Evolutionary conservation across 2,329 filamentous ascomycete genomes (phyloP).

Genomic region (Hypomyces rosellus): DNA sequence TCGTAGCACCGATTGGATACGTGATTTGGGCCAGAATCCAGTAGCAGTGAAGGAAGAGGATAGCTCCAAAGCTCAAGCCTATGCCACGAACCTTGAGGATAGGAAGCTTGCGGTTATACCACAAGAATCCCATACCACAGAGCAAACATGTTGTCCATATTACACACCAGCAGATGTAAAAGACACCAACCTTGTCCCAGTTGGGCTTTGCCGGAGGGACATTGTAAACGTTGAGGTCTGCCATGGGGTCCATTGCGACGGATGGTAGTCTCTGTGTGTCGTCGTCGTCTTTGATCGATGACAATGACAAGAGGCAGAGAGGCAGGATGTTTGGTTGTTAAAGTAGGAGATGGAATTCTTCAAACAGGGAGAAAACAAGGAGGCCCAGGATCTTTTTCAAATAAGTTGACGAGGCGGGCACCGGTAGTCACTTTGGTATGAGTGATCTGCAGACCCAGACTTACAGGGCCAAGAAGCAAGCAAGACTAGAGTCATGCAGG

Average conservation of each 20-base stretch:
- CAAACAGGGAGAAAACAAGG: no score
- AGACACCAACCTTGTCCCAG: constrained; percentile 24
- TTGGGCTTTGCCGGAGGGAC: constrained; percentile 19
- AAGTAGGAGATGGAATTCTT: no score
- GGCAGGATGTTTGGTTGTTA: no score
- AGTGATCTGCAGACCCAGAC: no score
- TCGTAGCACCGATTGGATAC: constrained; percentile 34
- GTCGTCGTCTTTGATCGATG: no score
- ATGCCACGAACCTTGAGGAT: constrained; percentile 35
- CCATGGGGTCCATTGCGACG: constrained; percentile 4
- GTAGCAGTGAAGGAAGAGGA: constrained; percentile 32
- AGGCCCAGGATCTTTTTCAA: no score
- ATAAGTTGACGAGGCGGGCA: no score
- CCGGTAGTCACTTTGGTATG: no score
- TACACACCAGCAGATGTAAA: constrained; percentile 22
- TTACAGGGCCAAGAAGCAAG: no score
- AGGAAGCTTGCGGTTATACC: constrained; percentile 25
- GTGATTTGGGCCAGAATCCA: constrained; percentile 37
- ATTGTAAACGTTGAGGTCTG: constrained; percentile 22
- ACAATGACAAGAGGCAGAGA: no score
- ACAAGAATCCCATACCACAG: constrained; percentile 30
- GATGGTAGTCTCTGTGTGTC: no score
- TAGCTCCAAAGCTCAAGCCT: constrained; percentile 28
- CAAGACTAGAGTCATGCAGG: no score
- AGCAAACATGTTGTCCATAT: constrained; percentile 25